Evolutionary conservation across 331 rosid genomes (phyloP).

Genomic region (Rosa hybrid): DNA sequence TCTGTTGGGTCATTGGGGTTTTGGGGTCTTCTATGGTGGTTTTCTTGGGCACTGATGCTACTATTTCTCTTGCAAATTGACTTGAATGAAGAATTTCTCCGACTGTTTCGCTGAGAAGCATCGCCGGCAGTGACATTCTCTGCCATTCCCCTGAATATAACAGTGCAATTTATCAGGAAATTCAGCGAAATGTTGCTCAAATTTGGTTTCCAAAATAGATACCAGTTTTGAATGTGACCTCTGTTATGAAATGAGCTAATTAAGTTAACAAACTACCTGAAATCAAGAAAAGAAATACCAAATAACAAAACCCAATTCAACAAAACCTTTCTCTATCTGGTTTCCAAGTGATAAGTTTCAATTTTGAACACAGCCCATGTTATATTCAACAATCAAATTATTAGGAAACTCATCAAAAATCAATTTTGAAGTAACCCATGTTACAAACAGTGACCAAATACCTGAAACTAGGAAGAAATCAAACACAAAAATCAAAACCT

Average conservation of each 20-base stretch:
- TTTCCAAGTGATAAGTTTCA: background rate
- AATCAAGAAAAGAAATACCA: background rate
- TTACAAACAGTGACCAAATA: background rate
- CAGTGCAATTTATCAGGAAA: background rate
- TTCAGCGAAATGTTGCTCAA: background rate
- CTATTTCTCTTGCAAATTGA: slow-evolving; percentile 74
- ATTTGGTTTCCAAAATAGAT: background rate
- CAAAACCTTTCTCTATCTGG: background rate
- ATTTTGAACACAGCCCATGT: background rate
- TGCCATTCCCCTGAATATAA: slow-evolving; percentile 60
- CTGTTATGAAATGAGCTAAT: background rate
- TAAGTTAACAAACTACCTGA: background rate
- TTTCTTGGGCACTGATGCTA: slow-evolving; percentile 46
- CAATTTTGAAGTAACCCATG: background rate
- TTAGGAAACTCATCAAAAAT: background rate
- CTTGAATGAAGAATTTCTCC: slow-evolving; percentile 79
- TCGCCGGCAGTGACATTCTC: slow-evolving; percentile 82
- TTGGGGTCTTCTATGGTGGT: slow-evolving; percentile 54
- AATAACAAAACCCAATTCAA: background rate
- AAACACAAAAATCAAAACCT: background rate
- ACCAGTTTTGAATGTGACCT: background rate
- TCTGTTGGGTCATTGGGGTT: slow-evolving; percentile 59
- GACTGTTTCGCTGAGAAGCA: slow-evolving; percentile 82
- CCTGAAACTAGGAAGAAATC: background rate
- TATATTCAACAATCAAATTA: background rate